Conservation (phyloP, 2,329 filamentous ascomycete species). For the Penicillium sp. region DNA sequence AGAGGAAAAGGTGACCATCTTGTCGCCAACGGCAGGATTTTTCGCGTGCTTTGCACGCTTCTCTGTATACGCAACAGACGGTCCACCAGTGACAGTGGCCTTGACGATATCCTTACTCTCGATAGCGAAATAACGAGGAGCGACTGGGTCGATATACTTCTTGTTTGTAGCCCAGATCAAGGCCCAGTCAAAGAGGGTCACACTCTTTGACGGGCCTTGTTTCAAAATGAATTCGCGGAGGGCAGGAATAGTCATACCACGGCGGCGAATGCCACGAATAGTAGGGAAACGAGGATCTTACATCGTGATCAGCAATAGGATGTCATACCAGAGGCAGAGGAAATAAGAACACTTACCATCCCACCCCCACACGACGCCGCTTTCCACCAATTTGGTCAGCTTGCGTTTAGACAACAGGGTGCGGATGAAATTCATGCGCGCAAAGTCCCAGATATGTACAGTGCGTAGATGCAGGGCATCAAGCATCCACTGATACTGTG, state of each 20-base stretch:
- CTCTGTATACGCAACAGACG: constrained; percentile 60
- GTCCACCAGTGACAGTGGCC: constrained; percentile 65
- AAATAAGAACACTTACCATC: too few species aligned
- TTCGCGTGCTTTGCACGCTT: constrained; percentile 87
- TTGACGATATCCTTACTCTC: constrained; percentile 68
- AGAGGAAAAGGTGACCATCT: constrained; percentile 77
- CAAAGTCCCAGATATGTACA: constrained; percentile 53
- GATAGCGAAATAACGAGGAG: constrained; percentile 71
- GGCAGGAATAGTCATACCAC: constrained; percentile 50
- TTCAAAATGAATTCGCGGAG: constrained; percentile 52
- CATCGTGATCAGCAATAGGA: too few species aligned
- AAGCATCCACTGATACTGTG: constrained; percentile 53
- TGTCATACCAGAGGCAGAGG: too few species aligned
- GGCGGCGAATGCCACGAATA: constrained; percentile 50
- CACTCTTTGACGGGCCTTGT: constrained; percentile 50
- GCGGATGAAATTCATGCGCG: constrained; percentile 53
- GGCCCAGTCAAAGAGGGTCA: constrained; percentile 51
- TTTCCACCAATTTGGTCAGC: constrained; percentile 51
- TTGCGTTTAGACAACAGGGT: constrained; percentile 53
- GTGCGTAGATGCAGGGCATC: constrained; percentile 47
- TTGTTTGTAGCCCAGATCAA: constrained; percentile 63
- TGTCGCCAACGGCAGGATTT: constrained; percentile 78
- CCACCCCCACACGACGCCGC: constrained; percentile 51
- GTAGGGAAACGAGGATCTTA: constrained; percentile 53
- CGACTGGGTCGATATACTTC: constrained; percentile 75